Evolutionary conservation across 768 basidiomycete species (phyloP), one percentile per base, ranked within the genome.

Genomic region (Russula sp.): DNA sequence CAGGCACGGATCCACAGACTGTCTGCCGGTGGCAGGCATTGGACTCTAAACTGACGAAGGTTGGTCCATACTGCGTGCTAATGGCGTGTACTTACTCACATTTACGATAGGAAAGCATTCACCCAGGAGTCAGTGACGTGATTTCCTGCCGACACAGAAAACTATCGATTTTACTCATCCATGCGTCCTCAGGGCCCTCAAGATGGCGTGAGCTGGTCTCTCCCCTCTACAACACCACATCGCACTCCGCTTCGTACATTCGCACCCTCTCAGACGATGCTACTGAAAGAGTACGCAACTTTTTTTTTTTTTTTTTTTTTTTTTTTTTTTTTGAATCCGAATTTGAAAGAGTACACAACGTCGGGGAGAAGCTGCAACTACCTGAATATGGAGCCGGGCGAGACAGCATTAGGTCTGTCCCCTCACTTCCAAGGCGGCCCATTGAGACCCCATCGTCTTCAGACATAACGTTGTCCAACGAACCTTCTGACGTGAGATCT

Each of bases 161-260:
- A 56, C 11, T 68, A 66, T 34, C 40, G 42, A 37, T 66, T 68
- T 32, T 39, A 44, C 65, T 11, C 66, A n/a, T 68, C 67, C 40
- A 51, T 54, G 52, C 60, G 53, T 14, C 13, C n/a, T 47, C 57
- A 63, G 37, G 37, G 37, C 37, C 51, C 44, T 39, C 62, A 54
- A 48, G 62, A 59, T 20, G 57, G 35, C 39, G 4, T 20, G n/a
- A 22, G 45, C 47, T 37, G 39, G 37, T 31, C 57, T 35, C 47
- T 59, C 20, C 57, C 52, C 39, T 49, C 62, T 5, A 13, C 32
- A 49, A 52, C 45, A 14, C 18, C 39, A 54, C 57, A 48, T 20
- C 51, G 20, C 57, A 35, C 45, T 20, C 89, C 10, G 80, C 83
- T 66, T 82, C 85, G 1, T 91, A 83, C 71, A 86, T 92, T 6